Evolutionary conservation across 2,329 filamentous ascomycete species (phyloP), one percentile per base, ranked within the genome.

Genomic region (Chrysoporthe austroafricana): DNA sequence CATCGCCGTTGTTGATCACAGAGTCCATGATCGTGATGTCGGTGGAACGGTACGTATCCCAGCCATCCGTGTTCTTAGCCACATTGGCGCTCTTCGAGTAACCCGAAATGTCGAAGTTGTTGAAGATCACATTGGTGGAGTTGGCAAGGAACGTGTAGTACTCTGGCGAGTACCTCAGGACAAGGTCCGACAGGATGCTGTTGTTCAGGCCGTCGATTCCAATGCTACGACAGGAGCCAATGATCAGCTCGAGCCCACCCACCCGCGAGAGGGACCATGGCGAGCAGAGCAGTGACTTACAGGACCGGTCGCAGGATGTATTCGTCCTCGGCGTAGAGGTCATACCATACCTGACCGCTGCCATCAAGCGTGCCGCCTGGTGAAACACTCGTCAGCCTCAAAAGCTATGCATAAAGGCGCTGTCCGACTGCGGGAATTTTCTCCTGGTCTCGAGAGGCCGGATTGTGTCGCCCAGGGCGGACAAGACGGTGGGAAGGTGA

Each of bases 31-130:
- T 90, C 1, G 87, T 83, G 62, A 90, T 83, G 63, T 86, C 86
- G 34, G 78, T 77, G 54, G 83, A 86, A n/a, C 87, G 84, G 74
- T 90, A 87, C 4, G 84, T 88, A 72, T 88, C 84, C 83, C 83
- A 86, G 58, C 85, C 86, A 74, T 90, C 88, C 1, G 88, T 91
- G 74, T 91, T 91, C 80, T 90, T 90, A 4, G 88, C 87, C 6
- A 74, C 73, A 72, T 86, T 82, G 36, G 76, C 76, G 76, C 82
- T 86, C 26, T 74, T 78, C 71, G 83, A 87, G 52, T 75, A 82
- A 0, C 87, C 88, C 5, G 79, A 79, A 66, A 91, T 90, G 73
- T 85, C 80, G 72, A 91, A 87, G 57, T 86, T 83, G 69, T 86
- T 83, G 71, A 89, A 89, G 0, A 90, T 79, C 5, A 91, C 82